phyloP scores from a whole-genome alignment of 352 stramenopile genomes.

The Pythium guiyangense region DNA sequence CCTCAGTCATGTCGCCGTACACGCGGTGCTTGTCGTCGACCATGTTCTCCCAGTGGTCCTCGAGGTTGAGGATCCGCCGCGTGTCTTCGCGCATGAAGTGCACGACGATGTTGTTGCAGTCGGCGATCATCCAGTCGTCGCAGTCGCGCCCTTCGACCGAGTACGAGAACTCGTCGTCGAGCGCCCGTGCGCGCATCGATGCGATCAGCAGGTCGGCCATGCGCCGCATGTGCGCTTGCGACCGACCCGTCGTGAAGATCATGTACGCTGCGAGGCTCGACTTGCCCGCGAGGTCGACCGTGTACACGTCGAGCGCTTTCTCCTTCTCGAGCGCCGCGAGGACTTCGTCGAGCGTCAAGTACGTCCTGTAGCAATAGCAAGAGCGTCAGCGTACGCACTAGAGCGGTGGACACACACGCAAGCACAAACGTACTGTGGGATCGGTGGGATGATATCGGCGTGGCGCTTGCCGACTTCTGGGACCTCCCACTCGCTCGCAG shows the following conservation, averaged over 20 bases:
- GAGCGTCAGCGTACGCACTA: background rate
- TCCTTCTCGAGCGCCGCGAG: conserved; percentile 56
- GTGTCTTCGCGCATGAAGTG: conserved; percentile 83
- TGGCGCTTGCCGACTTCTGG: conserved; percentile 65
- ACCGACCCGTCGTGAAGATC: conserved; percentile 85
- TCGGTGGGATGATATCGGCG: conserved; percentile 67
- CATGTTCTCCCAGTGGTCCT: conserved; percentile 85
- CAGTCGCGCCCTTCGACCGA: conserved; percentile 83
- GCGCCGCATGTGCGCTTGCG: conserved; percentile 80
- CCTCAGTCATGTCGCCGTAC: conserved; percentile 78
- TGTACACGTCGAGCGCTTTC: conserved; percentile 78
- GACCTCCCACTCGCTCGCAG: conserved; percentile 49
- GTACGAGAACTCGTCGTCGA: conserved; percentile 79
- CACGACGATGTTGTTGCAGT: conserved; percentile 89
- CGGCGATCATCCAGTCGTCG: conserved; percentile 92
- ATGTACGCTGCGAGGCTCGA: conserved; percentile 85
- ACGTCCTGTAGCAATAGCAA: conserved; percentile 46
- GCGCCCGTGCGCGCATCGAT: conserved; percentile 65
- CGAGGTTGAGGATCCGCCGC: conserved; percentile 63
- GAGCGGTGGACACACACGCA: background rate
- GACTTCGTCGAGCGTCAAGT: conserved; percentile 74
- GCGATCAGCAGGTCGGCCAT: conserved; percentile 87
- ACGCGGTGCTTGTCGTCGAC: conserved; percentile 77
- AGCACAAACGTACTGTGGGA: conserved; percentile 36
- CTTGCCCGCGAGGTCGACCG: conserved; percentile 67